phyloP scores from a whole-genome alignment of 2,329 filamentous ascomycete species.

The Ophiostoma perfectum region DNA sequence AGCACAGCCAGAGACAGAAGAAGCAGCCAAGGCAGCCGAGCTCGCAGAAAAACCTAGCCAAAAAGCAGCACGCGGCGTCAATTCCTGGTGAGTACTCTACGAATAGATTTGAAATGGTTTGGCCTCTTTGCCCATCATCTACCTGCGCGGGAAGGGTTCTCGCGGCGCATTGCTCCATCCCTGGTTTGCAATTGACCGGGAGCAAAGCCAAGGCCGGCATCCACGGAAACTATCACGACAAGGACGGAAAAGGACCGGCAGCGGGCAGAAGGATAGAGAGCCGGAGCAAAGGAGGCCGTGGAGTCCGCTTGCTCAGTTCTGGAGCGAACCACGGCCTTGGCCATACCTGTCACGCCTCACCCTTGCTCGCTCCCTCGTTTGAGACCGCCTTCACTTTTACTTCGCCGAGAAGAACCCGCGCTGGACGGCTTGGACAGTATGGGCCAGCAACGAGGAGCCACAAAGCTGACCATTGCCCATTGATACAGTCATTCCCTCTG shows the following conservation, averaged over 20 bases:
- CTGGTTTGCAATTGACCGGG: neutral
- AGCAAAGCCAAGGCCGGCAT: neutral
- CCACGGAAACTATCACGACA: neutral
- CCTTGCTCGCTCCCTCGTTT: too few species aligned
- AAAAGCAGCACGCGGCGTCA: too few species aligned
- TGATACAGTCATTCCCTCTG: neutral
- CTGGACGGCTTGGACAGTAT: neutral
- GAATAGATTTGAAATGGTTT: neutral
- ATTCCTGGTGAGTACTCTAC: neutral
- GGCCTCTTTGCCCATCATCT: neutral
- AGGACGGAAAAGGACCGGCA: too few species aligned
- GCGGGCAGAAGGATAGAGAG: too few species aligned
- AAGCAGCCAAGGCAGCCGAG: neutral
- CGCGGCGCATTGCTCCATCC: neutral
- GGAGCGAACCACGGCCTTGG: too few species aligned
- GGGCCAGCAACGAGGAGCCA: neutral
- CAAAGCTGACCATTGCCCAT: neutral
- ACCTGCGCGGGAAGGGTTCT: neutral
- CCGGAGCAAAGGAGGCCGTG: too few species aligned
- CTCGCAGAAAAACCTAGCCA: neutral
- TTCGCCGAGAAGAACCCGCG: too few species aligned
- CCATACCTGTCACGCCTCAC: too few species aligned
- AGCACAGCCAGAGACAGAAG: neutral
- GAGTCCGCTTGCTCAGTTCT: too few species aligned
- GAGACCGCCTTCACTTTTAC: too few species aligned